These are phyloP conservation scores for Microsporum ferrugineum DNA, from an alignment of 2,329 filamentous ascomycete species.

Conservation along the genomic window DNA sequence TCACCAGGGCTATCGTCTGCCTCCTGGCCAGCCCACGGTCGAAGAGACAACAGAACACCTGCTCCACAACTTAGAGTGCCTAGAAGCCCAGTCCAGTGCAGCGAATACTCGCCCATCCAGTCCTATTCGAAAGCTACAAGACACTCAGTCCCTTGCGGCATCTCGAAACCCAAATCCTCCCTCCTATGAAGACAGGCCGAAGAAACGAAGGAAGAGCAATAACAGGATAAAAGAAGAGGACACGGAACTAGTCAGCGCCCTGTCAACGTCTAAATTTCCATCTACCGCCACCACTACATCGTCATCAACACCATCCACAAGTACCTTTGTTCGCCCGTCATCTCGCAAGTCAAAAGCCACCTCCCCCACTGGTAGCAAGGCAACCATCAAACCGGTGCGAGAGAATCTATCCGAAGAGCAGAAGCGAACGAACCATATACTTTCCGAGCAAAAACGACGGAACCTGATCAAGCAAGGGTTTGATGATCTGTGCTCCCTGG, in stretches of 20 bases:
- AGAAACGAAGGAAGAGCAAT: constrained; percentile 47
- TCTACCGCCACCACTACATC: neutral
- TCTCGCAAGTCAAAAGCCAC: neutral
- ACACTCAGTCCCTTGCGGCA: neutral
- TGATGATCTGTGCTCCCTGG: constrained; percentile 63
- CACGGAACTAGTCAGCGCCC: constrained; percentile 25
- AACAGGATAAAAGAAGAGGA: constrained; percentile 35
- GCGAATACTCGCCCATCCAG: constrained; percentile 50
- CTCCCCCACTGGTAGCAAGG: neutral
- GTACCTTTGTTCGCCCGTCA: neutral
- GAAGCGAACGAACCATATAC: constrained; percentile 76
- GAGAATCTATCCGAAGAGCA: constrained; percentile 64
- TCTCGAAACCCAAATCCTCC: neutral
- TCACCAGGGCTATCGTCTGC: constrained; percentile 48
- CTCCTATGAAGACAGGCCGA: constrained; percentile 11
- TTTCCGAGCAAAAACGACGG: constrained; percentile 75
- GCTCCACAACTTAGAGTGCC: constrained; percentile 46
- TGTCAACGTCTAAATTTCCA: neutral
- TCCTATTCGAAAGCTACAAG: constrained; percentile 30
- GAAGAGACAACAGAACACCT: constrained; percentile 47
- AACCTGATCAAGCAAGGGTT: constrained; percentile 74
- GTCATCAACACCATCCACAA: neutral
- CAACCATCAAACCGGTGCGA: constrained; percentile 28
- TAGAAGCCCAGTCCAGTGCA: constrained; percentile 47
- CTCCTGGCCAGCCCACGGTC: constrained; percentile 45